A percentile compares a stretch with the other conserved stretches of the same genome.
phyloP scores from a whole-genome alignment of 805 yeast species.

The Priceomyces melissophilus region DNA sequence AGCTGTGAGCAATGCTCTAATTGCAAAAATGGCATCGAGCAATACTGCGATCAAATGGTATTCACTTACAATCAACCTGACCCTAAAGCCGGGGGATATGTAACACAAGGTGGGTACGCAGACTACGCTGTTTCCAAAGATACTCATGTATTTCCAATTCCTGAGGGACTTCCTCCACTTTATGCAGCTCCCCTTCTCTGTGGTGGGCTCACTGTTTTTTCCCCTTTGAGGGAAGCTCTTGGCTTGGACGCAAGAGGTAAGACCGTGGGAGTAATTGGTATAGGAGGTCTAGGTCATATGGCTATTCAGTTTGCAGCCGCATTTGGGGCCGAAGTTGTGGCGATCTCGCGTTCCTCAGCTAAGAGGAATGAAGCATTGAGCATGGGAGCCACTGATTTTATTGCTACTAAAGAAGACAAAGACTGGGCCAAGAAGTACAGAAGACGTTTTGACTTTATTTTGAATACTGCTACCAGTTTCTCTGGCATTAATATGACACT shows the following conservation, averaged over 20 bases:
- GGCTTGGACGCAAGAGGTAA: conserved; percentile 16
- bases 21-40: conserved; percentile 40
- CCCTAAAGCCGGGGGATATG: conserved; percentile 22
- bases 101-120: conserved; percentile 49
- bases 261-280: conserved; percentile 58
- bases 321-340: conserved; percentile 60
- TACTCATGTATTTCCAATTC: conserved; percentile 47
- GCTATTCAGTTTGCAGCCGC: conserved; percentile 58
- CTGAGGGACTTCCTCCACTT: conserved; percentile 38
- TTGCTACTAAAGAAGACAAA: conserved; percentile 51
- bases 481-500: conserved; percentile 46
- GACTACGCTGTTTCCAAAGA: conserved; percentile 45
- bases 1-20: conserved; percentile 62
- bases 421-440: conserved; percentile 34
- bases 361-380: conserved; percentile 29
- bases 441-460: conserved; percentile 46
- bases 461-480: conserved; percentile 52
- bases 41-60: conserved; percentile 49
- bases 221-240: conserved; percentile 46
- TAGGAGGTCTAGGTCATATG: conserved; percentile 69
- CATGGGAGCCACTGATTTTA: conserved; percentile 30
- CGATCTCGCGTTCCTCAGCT: conserved; percentile 28
- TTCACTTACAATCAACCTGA: conserved; percentile 51
- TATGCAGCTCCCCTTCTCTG: conserved; percentile 53
- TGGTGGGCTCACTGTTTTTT: conserved; percentile 54